Percentiles rank a stretch among this genome's conserved stretches.
phyloP scores from a whole-genome alignment of 345 rosid species.

The Noccaea caerulescens region DNA sequence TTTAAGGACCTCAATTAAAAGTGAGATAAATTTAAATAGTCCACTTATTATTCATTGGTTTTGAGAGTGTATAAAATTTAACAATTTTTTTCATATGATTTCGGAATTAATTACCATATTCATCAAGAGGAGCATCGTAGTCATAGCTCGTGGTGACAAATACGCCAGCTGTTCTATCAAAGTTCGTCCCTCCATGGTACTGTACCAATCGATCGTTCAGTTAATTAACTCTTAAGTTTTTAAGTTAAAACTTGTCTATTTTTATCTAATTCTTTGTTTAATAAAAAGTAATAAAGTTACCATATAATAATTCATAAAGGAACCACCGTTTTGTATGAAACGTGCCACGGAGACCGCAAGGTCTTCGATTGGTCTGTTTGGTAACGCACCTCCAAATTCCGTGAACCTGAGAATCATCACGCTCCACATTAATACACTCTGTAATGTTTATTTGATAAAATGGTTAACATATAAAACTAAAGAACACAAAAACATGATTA shows the following conservation, averaged over 20 bases:
- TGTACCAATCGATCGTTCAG: conserved; percentile 32
- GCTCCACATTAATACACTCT: neutral
- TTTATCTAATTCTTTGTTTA: neutral
- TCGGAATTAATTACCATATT: conserved; percentile 58
- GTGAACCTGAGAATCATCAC: conserved; percentile 55
- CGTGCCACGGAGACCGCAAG: conserved; percentile 78
- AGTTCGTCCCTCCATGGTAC: conserved; percentile 99
- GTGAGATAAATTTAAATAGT: too few relatives aligned
- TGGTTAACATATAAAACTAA: neutral
- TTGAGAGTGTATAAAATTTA: too few relatives aligned
- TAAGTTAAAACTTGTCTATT: neutral
- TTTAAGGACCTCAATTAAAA: too few relatives aligned
- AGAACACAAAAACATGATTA: neutral
- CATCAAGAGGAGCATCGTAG: conserved; percentile 95
- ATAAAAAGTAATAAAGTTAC: conserved; percentile 41
- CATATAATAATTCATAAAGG: conserved; percentile 88
- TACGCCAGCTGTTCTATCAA: conserved; percentile 81
- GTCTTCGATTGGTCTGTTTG: conserved; percentile 85
- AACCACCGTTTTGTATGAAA: conserved; percentile 82
- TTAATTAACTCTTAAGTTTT: conserved; percentile 15
- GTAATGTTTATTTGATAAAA: neutral
- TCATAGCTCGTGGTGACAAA: conserved; percentile 94
- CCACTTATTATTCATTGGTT: too few relatives aligned
- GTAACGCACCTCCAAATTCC: conserved; percentile 71
- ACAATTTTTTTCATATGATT: neutral